Percentiles rank a stretch among this genome's conserved stretches.
Evolutionary conservation across 495 filamentous ascomycete species (phyloP).

Genomic region (Penicillium herquei): DNA sequence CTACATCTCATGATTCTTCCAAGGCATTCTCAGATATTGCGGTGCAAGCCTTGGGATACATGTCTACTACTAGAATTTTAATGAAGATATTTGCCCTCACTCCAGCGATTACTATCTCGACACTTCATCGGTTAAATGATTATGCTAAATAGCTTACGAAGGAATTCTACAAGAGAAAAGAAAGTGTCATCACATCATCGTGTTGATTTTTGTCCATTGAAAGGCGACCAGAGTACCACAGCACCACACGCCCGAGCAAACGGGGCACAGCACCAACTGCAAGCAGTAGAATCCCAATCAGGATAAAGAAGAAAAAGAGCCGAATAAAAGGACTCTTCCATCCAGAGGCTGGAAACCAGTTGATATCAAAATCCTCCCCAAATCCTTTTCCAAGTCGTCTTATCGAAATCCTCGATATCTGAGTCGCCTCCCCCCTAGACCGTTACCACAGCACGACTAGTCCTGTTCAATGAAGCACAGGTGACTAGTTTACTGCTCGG

Average conservation of each 20-base stretch:
- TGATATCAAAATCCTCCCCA: neutral
- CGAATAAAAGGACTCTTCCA: slow-evolving; percentile 6
- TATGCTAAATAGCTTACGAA: no score
- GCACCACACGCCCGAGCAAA: slow-evolving; percentile 26
- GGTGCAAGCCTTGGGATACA: no score
- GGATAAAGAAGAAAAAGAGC: neutral
- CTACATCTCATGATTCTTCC: neutral
- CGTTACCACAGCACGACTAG: slow-evolving; percentile 9
- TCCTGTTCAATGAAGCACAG: neutral
- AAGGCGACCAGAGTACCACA: slow-evolving; percentile 17
- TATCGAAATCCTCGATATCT: slow-evolving; percentile 7
- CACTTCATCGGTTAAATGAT: no score
- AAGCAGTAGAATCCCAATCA: slow-evolving; percentile 1
- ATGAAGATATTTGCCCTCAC: no score
- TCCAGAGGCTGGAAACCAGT: neutral
- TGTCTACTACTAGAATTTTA: neutral
- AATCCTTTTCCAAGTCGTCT: neutral
- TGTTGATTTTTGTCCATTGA: slow-evolving; percentile 23
- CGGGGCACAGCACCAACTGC: slow-evolving; percentile 21
- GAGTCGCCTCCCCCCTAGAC: slow-evolving; percentile 9
- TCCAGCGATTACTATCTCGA: no score
- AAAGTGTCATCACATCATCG: slow-evolving; percentile 16
- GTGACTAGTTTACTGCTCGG: slow-evolving; percentile 59
- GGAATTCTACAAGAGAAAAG: neutral
- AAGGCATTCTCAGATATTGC: no score